Evolutionary conservation across 805 yeast species (phyloP), one percentile per base, ranked within the genome.

Genomic region (Saturnispora gosingensis): DNA sequence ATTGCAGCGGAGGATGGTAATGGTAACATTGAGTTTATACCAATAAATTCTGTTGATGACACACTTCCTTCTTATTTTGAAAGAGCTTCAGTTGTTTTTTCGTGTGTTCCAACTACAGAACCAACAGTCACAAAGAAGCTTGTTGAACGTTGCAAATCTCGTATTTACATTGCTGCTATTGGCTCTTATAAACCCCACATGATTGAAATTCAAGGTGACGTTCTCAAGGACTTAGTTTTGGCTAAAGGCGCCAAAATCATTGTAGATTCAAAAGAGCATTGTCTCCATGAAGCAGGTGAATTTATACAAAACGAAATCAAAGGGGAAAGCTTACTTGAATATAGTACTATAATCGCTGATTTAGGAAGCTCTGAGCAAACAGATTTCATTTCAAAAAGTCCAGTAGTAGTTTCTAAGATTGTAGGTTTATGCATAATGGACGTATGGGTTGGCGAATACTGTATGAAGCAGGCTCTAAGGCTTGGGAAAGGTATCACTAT

Each of bases 351-450:
- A 46, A 67, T 61, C 32, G 34, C 47, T 2, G 51, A 51, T 2
- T 53, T 55, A 3, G 22, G 25, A 4, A 42, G 54, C n/a, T 42
- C 45, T 2, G 42, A 39, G 1, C 54, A 48, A 15, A 34, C 58
- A 5, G 55, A 54, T 5, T 57, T 58, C 25, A 50, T 60, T 48
- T 43, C 55, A 9, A 53, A 58, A 10, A 54, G 59, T 39, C 65
- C 69, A 18, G 58, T 80, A 25, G 71, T 75, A 1, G 61, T 81
- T 2, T 73, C 69, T 48, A 82, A 82, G 59, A 63, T 81, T 20
- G 87, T 81, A 6, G 87, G 88, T 0, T 64, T 81, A 39, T 76
- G 83, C 48, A 75, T 81, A 27, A 82, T 82, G 86, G 87, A 82
- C 59, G 68, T 80, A 4, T 65, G 75, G 27, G 72, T 80, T 10